Conservation (phyloP, 768 basidiomycete species). For the Asterophora lycoperdoides region DNA sequence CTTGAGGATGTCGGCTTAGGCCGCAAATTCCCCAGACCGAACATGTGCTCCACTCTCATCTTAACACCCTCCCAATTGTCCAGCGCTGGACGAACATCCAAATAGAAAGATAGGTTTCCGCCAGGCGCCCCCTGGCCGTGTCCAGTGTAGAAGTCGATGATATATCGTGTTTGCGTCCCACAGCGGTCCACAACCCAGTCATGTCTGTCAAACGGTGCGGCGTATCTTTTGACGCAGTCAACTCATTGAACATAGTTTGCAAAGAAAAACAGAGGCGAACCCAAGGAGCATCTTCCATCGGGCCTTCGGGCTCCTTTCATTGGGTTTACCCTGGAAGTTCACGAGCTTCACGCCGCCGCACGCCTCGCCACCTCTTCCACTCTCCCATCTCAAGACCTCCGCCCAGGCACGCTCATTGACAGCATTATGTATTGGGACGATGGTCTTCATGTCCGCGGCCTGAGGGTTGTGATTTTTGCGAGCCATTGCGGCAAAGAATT, state of each 20-base stretch:
- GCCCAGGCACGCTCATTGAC: constrained; percentile 94
- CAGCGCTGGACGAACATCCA: constrained; percentile 91
- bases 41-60: constrained; percentile 68
- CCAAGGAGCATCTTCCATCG: constrained; percentile 80
- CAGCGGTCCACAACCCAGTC: constrained; percentile 97
- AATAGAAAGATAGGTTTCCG: constrained; percentile 76
- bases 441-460: constrained; percentile 86
- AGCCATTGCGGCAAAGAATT: constrained; percentile 96
- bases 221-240: constrained; percentile 57
- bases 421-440: constrained; percentile 98
- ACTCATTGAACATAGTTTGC: constrained; percentile 1
- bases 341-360: constrained; percentile 83
- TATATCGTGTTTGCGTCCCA: constrained; percentile 83
- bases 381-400: constrained; percentile 81
- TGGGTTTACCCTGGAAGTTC: constrained; percentile 87
- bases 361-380: constrained; percentile 69
- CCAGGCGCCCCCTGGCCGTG: constrained; percentile 41
- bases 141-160: constrained; percentile 98
- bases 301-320: constrained; percentile 76
- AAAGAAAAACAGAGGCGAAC: constrained; percentile 42
- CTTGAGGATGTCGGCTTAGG: background rate
- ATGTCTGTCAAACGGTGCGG: constrained; percentile 93
- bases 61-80: constrained; percentile 93
- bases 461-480: constrained; percentile 90
- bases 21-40: constrained; percentile 25